phyloP scores from a whole-genome alignment of 179 eudicot species.

The Silene coronaria region DNA sequence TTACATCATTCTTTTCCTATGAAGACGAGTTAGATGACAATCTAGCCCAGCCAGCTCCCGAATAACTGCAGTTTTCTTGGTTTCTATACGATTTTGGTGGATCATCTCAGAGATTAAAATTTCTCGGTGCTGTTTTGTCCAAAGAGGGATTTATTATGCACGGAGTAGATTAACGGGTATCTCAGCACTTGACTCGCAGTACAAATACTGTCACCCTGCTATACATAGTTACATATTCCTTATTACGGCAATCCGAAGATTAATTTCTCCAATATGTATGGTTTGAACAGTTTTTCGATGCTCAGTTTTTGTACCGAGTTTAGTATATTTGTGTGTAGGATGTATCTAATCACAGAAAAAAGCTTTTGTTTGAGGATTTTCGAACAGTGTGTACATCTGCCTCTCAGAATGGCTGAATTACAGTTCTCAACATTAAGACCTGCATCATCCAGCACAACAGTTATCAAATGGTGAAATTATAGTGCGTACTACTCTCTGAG shows the following conservation, averaged over 20 bases:
- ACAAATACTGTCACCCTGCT: background rate
- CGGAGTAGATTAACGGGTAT: background rate
- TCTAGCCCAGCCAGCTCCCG: background rate
- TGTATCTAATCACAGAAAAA: conserved; percentile 16
- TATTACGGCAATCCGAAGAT: background rate
- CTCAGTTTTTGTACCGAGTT: conserved; percentile 17
- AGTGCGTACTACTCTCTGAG: too few relatives aligned
- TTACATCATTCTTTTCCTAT: conserved; percentile 28
- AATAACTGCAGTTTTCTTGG: background rate
- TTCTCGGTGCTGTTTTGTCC: background rate
- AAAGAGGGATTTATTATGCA: background rate
- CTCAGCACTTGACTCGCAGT: background rate
- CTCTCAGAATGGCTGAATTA: too few relatives aligned
- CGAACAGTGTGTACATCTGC: background rate
- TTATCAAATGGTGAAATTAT: too few relatives aligned
- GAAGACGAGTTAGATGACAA: conserved; percentile 21
- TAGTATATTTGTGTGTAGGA: background rate
- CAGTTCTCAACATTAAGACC: too few relatives aligned
- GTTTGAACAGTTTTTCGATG: background rate
- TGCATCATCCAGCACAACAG: too few relatives aligned
- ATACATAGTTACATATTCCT: background rate
- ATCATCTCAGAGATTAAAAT: conserved; percentile 6
- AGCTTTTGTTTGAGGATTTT: background rate
- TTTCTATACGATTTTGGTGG: conserved; percentile 6
- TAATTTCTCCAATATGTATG: background rate